Conservation (phyloP, 2,329 filamentous ascomycete species). For the Trichoderma polysporum region DNA sequence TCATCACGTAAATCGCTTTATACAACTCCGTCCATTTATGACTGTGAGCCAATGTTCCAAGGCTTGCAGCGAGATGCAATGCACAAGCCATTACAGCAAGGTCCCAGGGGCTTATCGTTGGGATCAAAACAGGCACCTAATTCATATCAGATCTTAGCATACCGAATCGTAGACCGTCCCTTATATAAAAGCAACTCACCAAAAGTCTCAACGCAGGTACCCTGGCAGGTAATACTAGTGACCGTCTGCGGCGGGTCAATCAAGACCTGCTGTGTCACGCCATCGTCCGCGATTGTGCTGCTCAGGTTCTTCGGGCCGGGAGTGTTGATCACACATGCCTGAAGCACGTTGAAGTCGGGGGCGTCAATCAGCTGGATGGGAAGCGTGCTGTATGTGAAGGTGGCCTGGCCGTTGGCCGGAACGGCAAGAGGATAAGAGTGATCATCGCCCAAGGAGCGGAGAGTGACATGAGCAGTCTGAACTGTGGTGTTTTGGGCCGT, state of each 20-base stretch:
- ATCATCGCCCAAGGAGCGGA: conserved; percentile 32
- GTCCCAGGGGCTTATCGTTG: conserved; percentile 37
- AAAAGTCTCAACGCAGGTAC: conserved; percentile 43
- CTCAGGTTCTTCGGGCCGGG: conserved; percentile 33
- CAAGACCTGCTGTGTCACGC: conserved; percentile 41
- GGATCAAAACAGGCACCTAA: conserved; percentile 36
- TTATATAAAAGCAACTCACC: conserved; percentile 27
- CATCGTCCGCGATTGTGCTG: conserved; percentile 25
- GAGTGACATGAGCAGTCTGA: conserved; percentile 44
- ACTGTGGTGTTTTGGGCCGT: conserved; percentile 8
- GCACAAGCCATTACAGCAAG: conserved; percentile 47
- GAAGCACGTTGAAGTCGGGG: conserved; percentile 44
- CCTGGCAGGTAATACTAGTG: conserved; percentile 42
- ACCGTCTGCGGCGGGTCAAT: conserved; percentile 48
- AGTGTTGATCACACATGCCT: conserved; percentile 45
- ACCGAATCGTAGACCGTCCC: not conserved
- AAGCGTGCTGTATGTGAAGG: conserved; percentile 41
- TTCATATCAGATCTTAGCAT: not conserved
- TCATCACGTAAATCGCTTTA: not conserved
- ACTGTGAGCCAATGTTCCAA: conserved; percentile 29
- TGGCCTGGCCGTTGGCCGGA: conserved; percentile 41
- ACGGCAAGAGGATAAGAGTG: conserved; percentile 43
- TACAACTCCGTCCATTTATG: not conserved
- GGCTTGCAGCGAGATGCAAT: conserved; percentile 43
- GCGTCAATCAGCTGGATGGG: conserved; percentile 43